phyloP scores from a whole-genome alignment of 257 asterid genomes.

The Lycium barbarum region DNA sequence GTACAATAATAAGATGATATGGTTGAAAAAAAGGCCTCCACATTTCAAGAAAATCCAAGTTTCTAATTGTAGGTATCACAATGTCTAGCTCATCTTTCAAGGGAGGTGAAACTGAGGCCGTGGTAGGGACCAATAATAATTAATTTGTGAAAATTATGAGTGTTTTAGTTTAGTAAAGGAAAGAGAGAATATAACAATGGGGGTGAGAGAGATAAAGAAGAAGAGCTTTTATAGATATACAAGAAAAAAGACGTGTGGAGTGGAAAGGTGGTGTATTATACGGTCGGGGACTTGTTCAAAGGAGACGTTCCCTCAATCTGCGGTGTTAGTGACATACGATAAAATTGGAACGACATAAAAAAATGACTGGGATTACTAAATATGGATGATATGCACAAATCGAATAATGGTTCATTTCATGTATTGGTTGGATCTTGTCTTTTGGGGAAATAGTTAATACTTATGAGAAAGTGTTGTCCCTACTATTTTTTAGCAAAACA shows the following conservation, averaged over 20 bases:
- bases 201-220: not conserved
- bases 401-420: not conserved
- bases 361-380: not conserved
- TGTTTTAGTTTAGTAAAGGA: not conserved
- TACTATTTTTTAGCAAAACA: too few relatives aligned
- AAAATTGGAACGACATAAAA: not conserved
- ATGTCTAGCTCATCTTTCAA: conserved; percentile 83
- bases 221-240: not conserved
- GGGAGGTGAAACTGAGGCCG: conserved; percentile 58
- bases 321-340: not conserved
- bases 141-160: not conserved
- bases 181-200: not conserved
- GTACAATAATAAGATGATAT: conserved; percentile 83
- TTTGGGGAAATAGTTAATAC: not conserved
- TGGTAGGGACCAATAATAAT: conserved; percentile 23
- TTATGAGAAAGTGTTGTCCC: not conserved
- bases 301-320: not conserved
- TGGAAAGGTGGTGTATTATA: not conserved
- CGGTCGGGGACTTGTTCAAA: conserved; percentile 14
- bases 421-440: too few relatives aligned
- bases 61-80: conserved; percentile 84
- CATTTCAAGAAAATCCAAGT: conserved; percentile 85
- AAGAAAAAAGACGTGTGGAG: not conserved
- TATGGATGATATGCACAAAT: not conserved
- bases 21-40: conserved; percentile 88